phyloP scores from a whole-genome alignment of 2,329 filamentous ascomycete genomes.

The Sclerotinia nivalis region DNA sequence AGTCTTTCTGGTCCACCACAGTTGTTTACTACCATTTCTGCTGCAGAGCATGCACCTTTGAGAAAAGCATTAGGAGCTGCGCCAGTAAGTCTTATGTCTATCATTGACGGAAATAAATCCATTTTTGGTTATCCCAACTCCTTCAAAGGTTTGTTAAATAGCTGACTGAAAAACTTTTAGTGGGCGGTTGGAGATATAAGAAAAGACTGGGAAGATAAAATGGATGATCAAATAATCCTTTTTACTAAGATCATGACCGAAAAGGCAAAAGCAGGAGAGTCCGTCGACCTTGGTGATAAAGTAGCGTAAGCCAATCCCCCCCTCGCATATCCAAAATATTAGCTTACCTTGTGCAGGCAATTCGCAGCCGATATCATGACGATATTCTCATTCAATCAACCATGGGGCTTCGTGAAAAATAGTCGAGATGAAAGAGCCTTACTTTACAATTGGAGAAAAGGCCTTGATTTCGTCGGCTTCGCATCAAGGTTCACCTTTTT shows the following conservation, averaged over 20 bases:
- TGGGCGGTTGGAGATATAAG: constrained; percentile 12
- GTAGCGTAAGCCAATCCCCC: background rate
- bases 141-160: no score
- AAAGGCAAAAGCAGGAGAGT: constrained; percentile 3
- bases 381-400: constrained; percentile 43
- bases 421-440: constrained; percentile 44
- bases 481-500: constrained; percentile 1
- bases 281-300: constrained; percentile 8
- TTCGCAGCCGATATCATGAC: constrained; percentile 45
- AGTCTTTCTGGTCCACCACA: constrained; percentile 43
- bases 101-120: background rate
- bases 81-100: background rate
- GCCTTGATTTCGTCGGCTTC: constrained; percentile 6
- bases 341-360: background rate
- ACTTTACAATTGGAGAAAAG: constrained; percentile 27
- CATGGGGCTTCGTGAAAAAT: constrained; percentile 46
- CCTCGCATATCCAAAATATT: background rate
- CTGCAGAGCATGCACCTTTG: background rate
- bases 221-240: constrained; percentile 3
- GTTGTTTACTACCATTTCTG: constrained; percentile 27
- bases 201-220: background rate
- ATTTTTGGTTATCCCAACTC: background rate
- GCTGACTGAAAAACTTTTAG: background rate
- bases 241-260: constrained; percentile 1
- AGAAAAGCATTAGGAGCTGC: constrained; percentile 8